A percentile compares a stretch with the other conserved stretches of the same genome.
phyloP scores from a whole-genome alignment of 23 red algal species.

The Agarophyton chilense region DNA sequence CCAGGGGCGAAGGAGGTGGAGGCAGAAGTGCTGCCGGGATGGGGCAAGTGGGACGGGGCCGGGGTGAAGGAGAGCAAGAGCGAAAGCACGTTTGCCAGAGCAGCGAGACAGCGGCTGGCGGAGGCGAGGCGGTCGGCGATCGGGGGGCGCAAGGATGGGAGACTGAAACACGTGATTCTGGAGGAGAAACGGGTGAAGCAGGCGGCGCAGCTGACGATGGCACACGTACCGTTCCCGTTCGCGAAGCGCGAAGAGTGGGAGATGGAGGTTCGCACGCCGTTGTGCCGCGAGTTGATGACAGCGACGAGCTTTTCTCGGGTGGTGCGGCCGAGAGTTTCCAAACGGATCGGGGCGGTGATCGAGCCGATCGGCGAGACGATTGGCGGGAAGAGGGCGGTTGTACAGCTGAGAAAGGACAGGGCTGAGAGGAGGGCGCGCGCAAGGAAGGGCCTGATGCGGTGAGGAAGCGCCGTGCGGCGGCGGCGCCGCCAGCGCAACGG shows the following conservation, averaged over 20 bases:
- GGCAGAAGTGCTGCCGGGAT: constrained; percentile 70
- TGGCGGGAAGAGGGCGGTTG: constrained; percentile 26
- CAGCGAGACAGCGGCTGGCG: constrained; percentile 42
- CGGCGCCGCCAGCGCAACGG: background rate
- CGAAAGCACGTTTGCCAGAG: constrained; percentile 64
- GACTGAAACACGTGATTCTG: constrained; percentile 58
- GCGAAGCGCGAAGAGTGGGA: constrained; percentile 44
- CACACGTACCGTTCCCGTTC: constrained; percentile 54
- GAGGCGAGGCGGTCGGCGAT: constrained; percentile 42
- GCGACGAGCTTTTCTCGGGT: background rate
- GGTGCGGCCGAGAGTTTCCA: constrained; percentile 8
- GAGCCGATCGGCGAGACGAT: background rate
- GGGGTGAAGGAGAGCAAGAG: constrained; percentile 34
- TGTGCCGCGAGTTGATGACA: constrained; percentile 34
- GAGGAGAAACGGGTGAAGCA: constrained; percentile 22
- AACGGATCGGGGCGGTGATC: constrained; percentile 13
- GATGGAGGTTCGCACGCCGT: constrained; percentile 23
- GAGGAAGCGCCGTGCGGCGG: background rate
- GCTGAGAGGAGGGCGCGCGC: background rate
- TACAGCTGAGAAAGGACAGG: constrained; percentile 12
- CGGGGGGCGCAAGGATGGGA: constrained; percentile 8
- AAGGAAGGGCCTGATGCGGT: constrained; percentile 39
- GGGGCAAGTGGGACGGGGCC: constrained; percentile 65
- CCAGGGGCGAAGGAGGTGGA: constrained; percentile 33
- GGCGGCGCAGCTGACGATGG: constrained; percentile 63